These are phyloP conservation scores for Arctostaphylos glauca DNA, from an alignment of 148 eudicot genomes.

Conservation along the genomic window DNA sequence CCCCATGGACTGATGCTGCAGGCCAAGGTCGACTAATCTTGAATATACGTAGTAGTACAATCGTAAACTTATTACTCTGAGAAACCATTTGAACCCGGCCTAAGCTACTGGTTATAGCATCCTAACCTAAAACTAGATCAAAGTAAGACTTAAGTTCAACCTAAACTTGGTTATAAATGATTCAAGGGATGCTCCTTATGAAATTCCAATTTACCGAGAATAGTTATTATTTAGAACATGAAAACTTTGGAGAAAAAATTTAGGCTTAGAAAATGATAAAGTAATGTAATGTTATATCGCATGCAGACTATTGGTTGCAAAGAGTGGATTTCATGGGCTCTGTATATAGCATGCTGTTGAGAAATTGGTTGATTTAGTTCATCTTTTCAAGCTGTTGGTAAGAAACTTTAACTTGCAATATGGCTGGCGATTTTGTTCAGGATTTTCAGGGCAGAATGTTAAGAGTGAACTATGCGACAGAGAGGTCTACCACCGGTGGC, in stretches of 20 bases:
- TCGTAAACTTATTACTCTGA: not conserved
- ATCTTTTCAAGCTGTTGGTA: not conserved
- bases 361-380: not conserved
- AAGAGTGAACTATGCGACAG: constrained; percentile 63
- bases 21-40: not conserved
- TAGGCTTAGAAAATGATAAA: not conserved
- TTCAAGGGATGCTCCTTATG: not conserved
- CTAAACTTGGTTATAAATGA: not conserved
- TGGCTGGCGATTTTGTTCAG: constrained; percentile 26
- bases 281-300: not conserved
- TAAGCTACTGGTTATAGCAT: not conserved
- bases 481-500: constrained; percentile 34
- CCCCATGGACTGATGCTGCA: not conserved
- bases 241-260: not conserved
- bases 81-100: too few species aligned
- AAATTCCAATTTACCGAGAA: not conserved
- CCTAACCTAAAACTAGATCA: not conserved
- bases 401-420: not conserved
- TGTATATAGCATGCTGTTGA: not conserved
- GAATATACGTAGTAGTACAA: not conserved
- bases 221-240: too few species aligned
- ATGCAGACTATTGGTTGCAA: not conserved
- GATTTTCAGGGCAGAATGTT: constrained; percentile 69
- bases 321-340: not conserved
- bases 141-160: not conserved